Evolutionary conservation across 2,329 filamentous ascomycete genomes (phyloP).

Genomic region (Cercospora sp.): DNA sequence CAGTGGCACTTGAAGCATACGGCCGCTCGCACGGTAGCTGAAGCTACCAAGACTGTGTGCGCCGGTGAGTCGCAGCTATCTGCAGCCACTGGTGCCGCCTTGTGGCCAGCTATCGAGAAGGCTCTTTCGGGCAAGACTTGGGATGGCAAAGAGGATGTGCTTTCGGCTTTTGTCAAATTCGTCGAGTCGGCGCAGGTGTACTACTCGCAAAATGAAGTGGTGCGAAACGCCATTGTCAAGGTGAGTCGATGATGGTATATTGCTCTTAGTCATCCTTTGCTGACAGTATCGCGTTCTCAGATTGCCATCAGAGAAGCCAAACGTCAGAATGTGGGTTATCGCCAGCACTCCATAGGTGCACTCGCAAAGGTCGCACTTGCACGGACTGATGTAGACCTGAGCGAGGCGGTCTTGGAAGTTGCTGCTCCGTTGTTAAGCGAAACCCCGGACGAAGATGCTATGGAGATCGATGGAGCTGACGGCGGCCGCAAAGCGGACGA

Average conservation of each 20-base stretch:
- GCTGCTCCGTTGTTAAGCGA: constrained; percentile 61
- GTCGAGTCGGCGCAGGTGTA: constrained; percentile 63
- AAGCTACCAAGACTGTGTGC: constrained; percentile 64
- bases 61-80: constrained; percentile 58
- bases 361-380: constrained; percentile 72
- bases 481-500: constrained; percentile 27
- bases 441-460: constrained; percentile 59
- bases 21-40: constrained; percentile 76
- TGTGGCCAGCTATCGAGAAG: constrained; percentile 85
- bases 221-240: constrained; percentile 65
- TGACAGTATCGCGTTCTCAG: constrained; percentile 44
- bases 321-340: constrained; percentile 82
- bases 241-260: constrained; percentile 45
- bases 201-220: constrained; percentile 57
- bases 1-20: constrained; percentile 92
- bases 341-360: constrained; percentile 69
- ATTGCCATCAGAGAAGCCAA: constrained; percentile 84
- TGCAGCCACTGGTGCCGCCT: constrained; percentile 31
- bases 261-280: neutral
- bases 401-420: constrained; percentile 65
- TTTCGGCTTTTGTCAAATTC: constrained; percentile 77
- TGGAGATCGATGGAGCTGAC: constrained; percentile 64
- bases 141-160: constrained; percentile 81
- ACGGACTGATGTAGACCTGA: constrained; percentile 68
- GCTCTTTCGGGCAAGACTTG: constrained; percentile 87